These are phyloP conservation scores for Penicillium sp. DNA, from an alignment of 2,329 filamentous ascomycete species.

Conservation along the genomic window DNA sequence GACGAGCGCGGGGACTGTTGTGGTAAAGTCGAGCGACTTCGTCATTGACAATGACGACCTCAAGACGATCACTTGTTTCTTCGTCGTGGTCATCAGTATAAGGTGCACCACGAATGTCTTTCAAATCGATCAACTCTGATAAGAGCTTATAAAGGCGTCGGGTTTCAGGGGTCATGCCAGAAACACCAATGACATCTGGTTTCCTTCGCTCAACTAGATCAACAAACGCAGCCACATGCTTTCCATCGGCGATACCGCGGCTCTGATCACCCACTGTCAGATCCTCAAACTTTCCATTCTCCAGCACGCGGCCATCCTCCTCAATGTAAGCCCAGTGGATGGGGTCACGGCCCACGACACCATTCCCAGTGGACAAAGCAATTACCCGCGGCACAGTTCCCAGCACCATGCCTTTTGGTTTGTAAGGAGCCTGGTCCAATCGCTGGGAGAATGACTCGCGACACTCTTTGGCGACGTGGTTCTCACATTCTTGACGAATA, in stretches of 20 bases:
- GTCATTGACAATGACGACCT: conserved; percentile 89
- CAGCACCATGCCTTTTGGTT: conserved; percentile 84
- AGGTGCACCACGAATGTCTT: conserved; percentile 70
- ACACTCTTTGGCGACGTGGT: conserved; percentile 79
- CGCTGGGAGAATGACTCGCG: conserved; percentile 83
- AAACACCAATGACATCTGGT: conserved; percentile 84
- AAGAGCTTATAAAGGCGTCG: conserved; percentile 76
- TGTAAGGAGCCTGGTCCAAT: conserved; percentile 92
- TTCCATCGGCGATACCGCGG: conserved; percentile 60
- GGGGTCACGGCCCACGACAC: conserved; percentile 66
- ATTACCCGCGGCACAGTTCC: conserved; percentile 85
- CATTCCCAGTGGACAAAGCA: conserved; percentile 78
- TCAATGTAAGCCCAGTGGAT: conserved; percentile 90
- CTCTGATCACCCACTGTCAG: conserved; percentile 61
- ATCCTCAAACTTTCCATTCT: conserved; percentile 81
- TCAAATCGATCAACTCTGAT: conserved; percentile 69
- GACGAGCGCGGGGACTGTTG: conserved; percentile 70
- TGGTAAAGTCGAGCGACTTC: conserved; percentile 96
- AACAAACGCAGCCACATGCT: conserved; percentile 63
- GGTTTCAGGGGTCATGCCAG: conserved; percentile 82
- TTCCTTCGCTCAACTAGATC: conserved; percentile 72
- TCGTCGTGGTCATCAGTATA: conserved; percentile 78
- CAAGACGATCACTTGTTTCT: conserved; percentile 69
- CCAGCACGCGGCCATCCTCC: conserved; percentile 81
- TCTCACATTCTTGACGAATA: conserved; percentile 87